These are phyloP conservation scores for Ampelocalamus luodianensis DNA, from an alignment of 176 grass and related monocot species.

Conservation along the genomic window DNA sequence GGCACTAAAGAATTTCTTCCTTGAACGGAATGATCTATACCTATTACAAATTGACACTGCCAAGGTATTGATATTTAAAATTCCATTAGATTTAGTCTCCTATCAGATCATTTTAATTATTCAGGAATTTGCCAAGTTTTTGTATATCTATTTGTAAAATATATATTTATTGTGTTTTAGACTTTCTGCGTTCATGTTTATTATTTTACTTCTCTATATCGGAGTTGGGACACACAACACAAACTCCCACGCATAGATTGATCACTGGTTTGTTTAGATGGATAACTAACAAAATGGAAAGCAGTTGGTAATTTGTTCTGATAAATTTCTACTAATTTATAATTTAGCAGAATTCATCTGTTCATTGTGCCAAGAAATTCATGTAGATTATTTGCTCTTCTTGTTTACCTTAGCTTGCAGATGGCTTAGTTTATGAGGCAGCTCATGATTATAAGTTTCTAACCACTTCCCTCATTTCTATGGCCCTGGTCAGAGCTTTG, in stretches of 20 bases:
- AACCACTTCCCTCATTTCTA: slow-evolving; percentile 92
- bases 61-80: slow-evolving; percentile 60
- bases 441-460: slow-evolving; percentile 39
- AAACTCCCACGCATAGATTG: not conserved
- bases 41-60: slow-evolving; percentile 62
- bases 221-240: not conserved
- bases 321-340: not conserved
- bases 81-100: not conserved
- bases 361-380: slow-evolving; percentile 1
- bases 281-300: not conserved
- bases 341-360: not conserved
- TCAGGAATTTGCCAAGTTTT: not conserved
- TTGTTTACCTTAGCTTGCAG: slow-evolving; percentile 57
- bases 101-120: not conserved
- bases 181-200: not conserved
- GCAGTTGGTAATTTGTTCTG: not conserved
- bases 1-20: slow-evolving; percentile 66
- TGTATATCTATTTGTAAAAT: not conserved
- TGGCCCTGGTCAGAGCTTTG: slow-evolving; percentile 65
- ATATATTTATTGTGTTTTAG: not conserved
- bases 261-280: not conserved
- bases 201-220: not conserved
- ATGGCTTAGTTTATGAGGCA: slow-evolving; percentile 73
- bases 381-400: not conserved
- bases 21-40: slow-evolving; percentile 63